A percentile compares a stretch with the other conserved stretches of the same genome.
phyloP scores from a whole-genome alignment of 257 asterid genomes.

The Schizonepeta tenuifolia region DNA sequence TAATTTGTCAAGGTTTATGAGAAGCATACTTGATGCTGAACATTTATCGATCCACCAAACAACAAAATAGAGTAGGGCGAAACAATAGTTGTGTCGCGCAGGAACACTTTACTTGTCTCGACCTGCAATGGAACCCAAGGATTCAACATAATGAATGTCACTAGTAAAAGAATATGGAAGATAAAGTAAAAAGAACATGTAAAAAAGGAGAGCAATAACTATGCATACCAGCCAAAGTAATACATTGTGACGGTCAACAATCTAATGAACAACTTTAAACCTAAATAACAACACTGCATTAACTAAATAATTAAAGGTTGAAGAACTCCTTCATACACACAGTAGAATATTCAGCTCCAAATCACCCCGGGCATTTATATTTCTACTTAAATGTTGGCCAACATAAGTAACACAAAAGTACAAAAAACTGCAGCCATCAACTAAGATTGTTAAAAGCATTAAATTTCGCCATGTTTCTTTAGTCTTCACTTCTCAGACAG shows the following conservation, averaged over 20 bases:
- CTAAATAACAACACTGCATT: neutral
- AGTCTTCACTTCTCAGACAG: neutral
- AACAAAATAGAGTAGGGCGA: conserved; percentile 90
- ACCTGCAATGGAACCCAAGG: conserved; percentile 59
- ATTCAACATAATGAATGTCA: conserved; percentile 24
- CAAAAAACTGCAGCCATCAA: neutral
- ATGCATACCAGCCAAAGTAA: neutral
- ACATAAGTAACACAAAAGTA: neutral
- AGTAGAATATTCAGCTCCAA: neutral
- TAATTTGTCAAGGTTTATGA: conserved; percentile 19
- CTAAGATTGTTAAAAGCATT: neutral
- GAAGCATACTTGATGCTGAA: conserved; percentile 85
- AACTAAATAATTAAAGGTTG: neutral
- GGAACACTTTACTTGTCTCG: conserved; percentile 84
- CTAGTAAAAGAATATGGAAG: neutral
- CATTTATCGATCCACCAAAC: conserved; percentile 88
- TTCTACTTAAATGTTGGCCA: neutral
- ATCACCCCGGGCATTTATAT: conserved; percentile 14
- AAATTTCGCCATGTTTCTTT: neutral
- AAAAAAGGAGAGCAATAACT: neutral
- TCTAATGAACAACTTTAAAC: neutral
- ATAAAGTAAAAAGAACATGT: neutral
- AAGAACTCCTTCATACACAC: conserved; percentile 11
- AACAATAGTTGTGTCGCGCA: conserved; percentile 85
- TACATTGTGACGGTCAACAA: conserved; percentile 3